A percentile compares a stretch with the other conserved stretches of the same genome.
These are phyloP conservation scores for Ilyonectria mors-panacis DNA, from an alignment of 2,329 filamentous ascomycete species.

Conservation along the genomic window DNA sequence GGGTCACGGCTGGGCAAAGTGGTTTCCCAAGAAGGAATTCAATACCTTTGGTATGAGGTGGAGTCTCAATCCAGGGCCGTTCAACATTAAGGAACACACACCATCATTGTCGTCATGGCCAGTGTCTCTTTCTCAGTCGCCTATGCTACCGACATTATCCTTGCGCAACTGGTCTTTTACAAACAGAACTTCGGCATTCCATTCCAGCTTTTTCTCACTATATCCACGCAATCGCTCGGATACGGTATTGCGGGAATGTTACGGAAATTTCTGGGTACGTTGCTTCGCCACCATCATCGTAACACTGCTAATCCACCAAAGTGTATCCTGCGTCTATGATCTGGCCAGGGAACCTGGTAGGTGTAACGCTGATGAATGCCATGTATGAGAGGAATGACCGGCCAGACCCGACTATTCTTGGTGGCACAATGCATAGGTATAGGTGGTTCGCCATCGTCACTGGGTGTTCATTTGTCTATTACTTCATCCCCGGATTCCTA, in stretches of 20 bases:
- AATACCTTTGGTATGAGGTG: constrained; percentile 68
- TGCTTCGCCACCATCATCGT: too few species aligned
- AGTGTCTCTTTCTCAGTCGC: constrained; percentile 79
- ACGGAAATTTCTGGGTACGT: constrained; percentile 72
- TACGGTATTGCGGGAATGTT: constrained; percentile 80
- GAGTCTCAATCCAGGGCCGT: constrained; percentile 77
- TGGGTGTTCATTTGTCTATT: constrained; percentile 72
- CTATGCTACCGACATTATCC: constrained; percentile 81
- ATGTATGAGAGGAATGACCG: constrained; percentile 75
- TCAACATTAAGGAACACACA: constrained; percentile 81
- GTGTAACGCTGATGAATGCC: constrained; percentile 78
- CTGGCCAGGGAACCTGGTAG: constrained; percentile 78
- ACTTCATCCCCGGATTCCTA: constrained; percentile 79
- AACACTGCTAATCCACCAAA: constrained; percentile 45
- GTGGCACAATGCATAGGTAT: constrained; percentile 77
- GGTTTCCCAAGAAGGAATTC: constrained; percentile 66
- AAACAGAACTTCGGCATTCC: constrained; percentile 76
- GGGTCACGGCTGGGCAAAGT: constrained; percentile 72
- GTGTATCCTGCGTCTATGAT: constrained; percentile 80
- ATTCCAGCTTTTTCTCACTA: constrained; percentile 76
- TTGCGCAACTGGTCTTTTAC: constrained; percentile 81
- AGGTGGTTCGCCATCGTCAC: constrained; percentile 75
- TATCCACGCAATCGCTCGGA: constrained; percentile 79
- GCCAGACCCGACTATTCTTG: constrained; percentile 67
- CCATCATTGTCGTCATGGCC: constrained; percentile 79